Percentiles rank a stretch among this genome's conserved stretches.
Conservation (phyloP, 2,329 filamentous ascomycete genomes). For the Cercospora citrullina region DNA sequence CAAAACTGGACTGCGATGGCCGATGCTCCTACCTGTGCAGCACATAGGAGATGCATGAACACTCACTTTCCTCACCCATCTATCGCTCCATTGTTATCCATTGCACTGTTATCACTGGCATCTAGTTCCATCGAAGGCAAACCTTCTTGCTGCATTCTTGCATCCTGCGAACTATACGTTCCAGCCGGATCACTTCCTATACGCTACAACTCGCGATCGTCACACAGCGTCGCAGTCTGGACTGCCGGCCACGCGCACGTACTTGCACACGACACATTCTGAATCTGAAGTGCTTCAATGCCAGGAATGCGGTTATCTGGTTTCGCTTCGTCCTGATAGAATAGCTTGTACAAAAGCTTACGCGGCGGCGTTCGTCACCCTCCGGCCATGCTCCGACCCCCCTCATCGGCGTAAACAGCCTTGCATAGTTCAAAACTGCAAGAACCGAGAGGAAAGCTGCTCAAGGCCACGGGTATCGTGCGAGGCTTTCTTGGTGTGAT, state of each 20-base stretch:
- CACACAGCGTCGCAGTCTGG: constrained; percentile 1
- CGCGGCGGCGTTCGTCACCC: constrained; percentile 11
- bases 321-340: not conserved
- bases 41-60: not conserved
- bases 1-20: not conserved
- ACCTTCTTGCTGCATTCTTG: not conserved
- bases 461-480: not conserved
- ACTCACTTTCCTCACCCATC: not conserved
- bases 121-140: not conserved
- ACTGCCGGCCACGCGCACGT: not conserved
- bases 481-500: not conserved
- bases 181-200: not conserved
- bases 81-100: not conserved
- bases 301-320: not conserved
- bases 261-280: not conserved
- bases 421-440: not conserved
- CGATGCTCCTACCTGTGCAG: not conserved
- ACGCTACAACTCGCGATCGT: not conserved
- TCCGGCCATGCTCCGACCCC: not conserved
- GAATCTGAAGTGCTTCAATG: not conserved
- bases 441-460: not conserved
- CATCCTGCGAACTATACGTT: not conserved
- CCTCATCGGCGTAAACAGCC: not conserved
- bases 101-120: not conserved
- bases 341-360: constrained; percentile 16